Base-by-base conservation (phyloP, 225 moss, liverwort and hornwort genomes). In the Antitrichia curtipendula region DNA sequence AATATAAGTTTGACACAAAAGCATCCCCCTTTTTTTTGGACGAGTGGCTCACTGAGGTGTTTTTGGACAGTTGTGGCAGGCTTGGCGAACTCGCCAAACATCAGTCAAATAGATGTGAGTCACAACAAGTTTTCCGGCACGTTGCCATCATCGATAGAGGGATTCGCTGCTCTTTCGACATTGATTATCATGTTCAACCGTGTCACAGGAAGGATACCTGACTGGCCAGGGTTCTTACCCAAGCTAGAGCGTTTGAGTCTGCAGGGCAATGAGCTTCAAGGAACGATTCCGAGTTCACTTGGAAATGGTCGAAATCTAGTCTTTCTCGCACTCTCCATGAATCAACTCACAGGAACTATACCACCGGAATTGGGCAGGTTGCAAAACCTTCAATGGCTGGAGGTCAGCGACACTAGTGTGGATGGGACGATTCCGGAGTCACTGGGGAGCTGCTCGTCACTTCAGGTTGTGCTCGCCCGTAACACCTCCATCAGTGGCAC, bases 41-140 rank as follows among this genome's bases (percentile, higher is more conserved):
- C 43, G 61, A 54, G 25, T 53, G 64, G 10, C 82, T 82, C 36
- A 87, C 64, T 25, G 43, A n/a, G 47, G 34, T 75, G 45, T 17
- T 65, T 31, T 78, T 68, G 85, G 52, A 81, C 86, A 91, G 88
- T 85, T 72, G 31, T 91, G 72, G 86, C 86, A 58, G 88, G 69
- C 16, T 74, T 91, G 85, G 34, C 63, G 63, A 86, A 86, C 32
- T 81, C 63, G 25, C 77, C 86, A 6, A 79, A 88, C 24, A 88
- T 91, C 47, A 71, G 13, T 75, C 70, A 43, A 10, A 85, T 91
- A 78, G 82, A 88, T 52, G 36, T 85, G 73, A 78, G 77, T 40
- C 74, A 82, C 68, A 90, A 90, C 82, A 78, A 61, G n/a, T 75
- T 90, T 54, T 60, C 31, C 56, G 88, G 90, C 58, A 25, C 63